phyloP scores from a whole-genome alignment of 2,329 filamentous ascomycete genomes.

The Pochonia chlamydosporia region DNA sequence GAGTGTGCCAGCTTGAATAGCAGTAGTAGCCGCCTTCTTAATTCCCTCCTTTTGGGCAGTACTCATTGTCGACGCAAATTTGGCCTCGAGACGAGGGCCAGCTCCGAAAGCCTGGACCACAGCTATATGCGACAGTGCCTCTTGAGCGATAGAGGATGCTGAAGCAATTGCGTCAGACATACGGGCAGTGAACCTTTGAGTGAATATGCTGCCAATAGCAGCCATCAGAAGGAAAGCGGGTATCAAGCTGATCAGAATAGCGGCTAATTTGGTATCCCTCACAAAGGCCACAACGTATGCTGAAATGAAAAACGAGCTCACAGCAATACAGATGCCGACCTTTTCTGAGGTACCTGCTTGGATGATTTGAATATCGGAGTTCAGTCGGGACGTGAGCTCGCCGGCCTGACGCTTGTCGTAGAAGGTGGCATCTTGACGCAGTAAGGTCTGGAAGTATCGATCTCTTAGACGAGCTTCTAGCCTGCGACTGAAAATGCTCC shows the following conservation, averaged over 20 bases:
- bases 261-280: slow-evolving; percentile 56
- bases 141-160: slow-evolving; percentile 57
- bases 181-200: slow-evolving; percentile 42
- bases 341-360: slow-evolving; percentile 66
- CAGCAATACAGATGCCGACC: slow-evolving; percentile 58
- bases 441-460: slow-evolving; percentile 50
- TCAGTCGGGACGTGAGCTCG: slow-evolving; percentile 58
- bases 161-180: slow-evolving; percentile 49
- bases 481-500: slow-evolving; percentile 58
- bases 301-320: slow-evolving; percentile 59
- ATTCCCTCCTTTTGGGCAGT: slow-evolving; percentile 45
- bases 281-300: slow-evolving; percentile 64
- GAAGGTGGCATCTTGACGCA: slow-evolving; percentile 57
- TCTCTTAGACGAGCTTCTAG: slow-evolving; percentile 58
- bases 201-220: slow-evolving; percentile 47
- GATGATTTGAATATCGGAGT: slow-evolving; percentile 60
- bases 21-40: slow-evolving; percentile 52
- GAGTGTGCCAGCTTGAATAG: slow-evolving; percentile 52
- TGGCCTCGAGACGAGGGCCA: slow-evolving; percentile 50
- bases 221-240: slow-evolving; percentile 58
- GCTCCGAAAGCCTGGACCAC: slow-evolving; percentile 61
- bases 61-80: slow-evolving; percentile 48
- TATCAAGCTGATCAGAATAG: slow-evolving; percentile 56
- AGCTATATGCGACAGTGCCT: slow-evolving; percentile 53
- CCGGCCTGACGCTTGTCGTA: slow-evolving; percentile 59